Base-by-base conservation (phyloP, 2,329 filamentous ascomycete species). In the Diaporthe nobilis region DNA sequence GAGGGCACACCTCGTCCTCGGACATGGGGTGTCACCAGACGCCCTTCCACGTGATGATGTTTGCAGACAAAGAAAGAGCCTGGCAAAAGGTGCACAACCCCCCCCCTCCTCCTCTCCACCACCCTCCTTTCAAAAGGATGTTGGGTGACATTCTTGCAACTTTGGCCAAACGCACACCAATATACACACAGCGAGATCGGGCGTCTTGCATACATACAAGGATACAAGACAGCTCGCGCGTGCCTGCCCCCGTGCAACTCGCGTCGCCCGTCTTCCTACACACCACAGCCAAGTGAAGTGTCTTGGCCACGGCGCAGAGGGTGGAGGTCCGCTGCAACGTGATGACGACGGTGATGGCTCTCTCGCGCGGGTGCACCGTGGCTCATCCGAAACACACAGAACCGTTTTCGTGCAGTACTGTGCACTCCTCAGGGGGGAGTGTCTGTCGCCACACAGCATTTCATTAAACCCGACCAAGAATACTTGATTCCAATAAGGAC, bases 41-140 rank as follows among this genome's bases (percentile, higher is more conserved):
- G 65, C 65, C 65, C 15, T 70, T 49, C 34, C 47, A 73, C 58
- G 71, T 65, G 71, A 73, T 61, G 71, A 34, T 55, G 53, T 22
- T 55, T 70, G 65, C 34, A 28, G n/a, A 39, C 34, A 51, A 42
- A 51, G 42, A n/a, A n/a, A 68, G 10, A 49, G n/a, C 49, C 49
- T 28, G 49, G 49, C 49, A 39, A 42, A 13, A 42, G 55, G 34
- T 55, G 49, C 49, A 55, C 51, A 20, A 28, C 31, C 34, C 13
- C 47, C 63, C 22, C 47, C 25, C 61, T 31, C 1, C 4, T 3
- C 28, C n/a, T 17, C 25, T 34, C 44, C 20, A 34, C 44, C 63
- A 34, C 31, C 42, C 44, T 15, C 44, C 13, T 25, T 22, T n/a
- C 15, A n/a, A 51, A n/a, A 47, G 3, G 49, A 73, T 31, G 55